These are phyloP conservation scores for Sporobolomyces pararoseus DNA, from an alignment of 768 basidiomycete species.

Conservation along the genomic window DNA sequence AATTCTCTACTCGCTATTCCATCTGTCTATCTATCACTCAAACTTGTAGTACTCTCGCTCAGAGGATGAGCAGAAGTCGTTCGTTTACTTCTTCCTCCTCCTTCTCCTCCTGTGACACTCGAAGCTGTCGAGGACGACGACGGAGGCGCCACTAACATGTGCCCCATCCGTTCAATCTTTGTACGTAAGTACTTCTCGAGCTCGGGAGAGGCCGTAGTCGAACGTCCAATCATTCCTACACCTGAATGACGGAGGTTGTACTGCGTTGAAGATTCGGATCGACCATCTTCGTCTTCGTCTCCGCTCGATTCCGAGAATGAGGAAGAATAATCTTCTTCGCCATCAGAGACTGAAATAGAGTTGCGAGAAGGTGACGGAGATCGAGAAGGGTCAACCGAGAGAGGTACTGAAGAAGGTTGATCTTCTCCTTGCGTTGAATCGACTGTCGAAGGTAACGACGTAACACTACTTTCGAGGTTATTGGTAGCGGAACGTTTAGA, in stretches of 20 bases:
- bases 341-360: constrained; percentile 1
- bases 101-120: neutral
- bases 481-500: too few relatives aligned
- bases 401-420: neutral
- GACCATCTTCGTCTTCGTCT: constrained; percentile 42
- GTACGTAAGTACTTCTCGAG: constrained; percentile 92
- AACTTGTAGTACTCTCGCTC: constrained; percentile 13
- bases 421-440: constrained; percentile 15
- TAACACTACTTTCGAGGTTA: constrained; percentile 17
- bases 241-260: constrained; percentile 57
- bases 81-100: too few relatives aligned
- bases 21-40: neutral
- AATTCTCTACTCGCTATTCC: too few relatives aligned
- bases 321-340: neutral
- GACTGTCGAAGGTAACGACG: neutral
- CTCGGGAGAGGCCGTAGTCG: constrained; percentile 72
- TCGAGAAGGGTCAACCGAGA: constrained; percentile 8
- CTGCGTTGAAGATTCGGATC: constrained; percentile 41
- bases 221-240: constrained; percentile 75
- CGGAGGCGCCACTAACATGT: constrained; percentile 62
- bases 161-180: constrained; percentile 96
- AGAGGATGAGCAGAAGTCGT: constrained; percentile 13
- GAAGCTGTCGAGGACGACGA: neutral
- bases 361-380: constrained; percentile 11
- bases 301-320: neutral